Conservation (phyloP, 2,329 filamentous ascomycete genomes). For the Colletotrichum phormii region DNA sequence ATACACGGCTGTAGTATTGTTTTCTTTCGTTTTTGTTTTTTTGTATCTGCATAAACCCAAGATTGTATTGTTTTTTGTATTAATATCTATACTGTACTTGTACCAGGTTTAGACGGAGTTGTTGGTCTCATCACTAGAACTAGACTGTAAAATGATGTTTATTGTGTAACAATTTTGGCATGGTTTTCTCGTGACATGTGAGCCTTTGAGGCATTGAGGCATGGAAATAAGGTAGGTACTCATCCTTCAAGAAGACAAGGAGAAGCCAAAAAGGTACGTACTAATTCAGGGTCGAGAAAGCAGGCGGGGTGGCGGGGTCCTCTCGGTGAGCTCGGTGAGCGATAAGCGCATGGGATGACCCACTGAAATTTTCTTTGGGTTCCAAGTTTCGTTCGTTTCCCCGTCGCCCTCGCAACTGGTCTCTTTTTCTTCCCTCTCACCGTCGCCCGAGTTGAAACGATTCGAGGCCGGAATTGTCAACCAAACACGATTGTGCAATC, state of each 20-base stretch:
- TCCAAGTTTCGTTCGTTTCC: neutral
- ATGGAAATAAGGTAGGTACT: neutral
- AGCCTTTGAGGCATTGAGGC: neutral
- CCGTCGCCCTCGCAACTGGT: neutral
- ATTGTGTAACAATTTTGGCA: neutral
- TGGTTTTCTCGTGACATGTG: neutral
- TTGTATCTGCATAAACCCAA: neutral
- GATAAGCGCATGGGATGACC: neutral
- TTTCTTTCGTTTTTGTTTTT: neutral
- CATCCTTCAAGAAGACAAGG: neutral
- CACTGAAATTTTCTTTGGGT: conserved; percentile 15
- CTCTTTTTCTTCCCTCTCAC: neutral
- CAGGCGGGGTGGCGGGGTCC: conserved; percentile 39
- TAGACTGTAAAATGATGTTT: neutral
- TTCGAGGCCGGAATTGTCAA: neutral
- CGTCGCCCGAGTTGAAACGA: conserved; percentile 3
- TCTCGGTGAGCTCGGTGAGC: conserved; percentile 9
- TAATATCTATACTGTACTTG: neutral
- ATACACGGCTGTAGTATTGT: neutral
- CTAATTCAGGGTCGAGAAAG: neutral
- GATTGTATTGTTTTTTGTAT: neutral
- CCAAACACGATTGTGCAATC: neutral
- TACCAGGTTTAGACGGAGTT: neutral
- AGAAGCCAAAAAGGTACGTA: neutral
- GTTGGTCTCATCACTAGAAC: neutral